Evolutionary conservation across 1,139 yeast species (phyloP).

Genomic region (Kurtzmaniella natalensis): DNA sequence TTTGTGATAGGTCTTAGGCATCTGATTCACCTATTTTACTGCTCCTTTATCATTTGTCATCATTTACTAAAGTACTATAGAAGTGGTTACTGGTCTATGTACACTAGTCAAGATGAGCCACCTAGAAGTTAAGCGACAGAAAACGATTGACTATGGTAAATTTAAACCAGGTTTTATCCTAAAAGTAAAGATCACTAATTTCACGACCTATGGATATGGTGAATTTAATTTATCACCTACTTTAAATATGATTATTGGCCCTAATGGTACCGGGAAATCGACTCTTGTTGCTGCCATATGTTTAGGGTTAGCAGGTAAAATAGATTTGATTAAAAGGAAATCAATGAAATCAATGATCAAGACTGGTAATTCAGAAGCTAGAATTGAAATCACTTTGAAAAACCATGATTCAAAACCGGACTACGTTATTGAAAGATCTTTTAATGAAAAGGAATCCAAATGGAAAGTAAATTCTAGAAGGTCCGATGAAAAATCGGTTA

Average conservation of each 20-base stretch:
- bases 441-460: conserved; percentile 43
- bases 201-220: conserved; percentile 77
- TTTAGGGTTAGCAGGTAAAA: conserved; percentile 80
- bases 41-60: too few relatives aligned
- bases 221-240: conserved; percentile 80
- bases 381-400: conserved; percentile 64
- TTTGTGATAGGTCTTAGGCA: too few relatives aligned
- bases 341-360: conserved; percentile 72
- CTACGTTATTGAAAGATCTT: conserved; percentile 32
- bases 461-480: conserved; percentile 56
- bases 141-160: conserved; percentile 7
- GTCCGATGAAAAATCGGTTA: conserved; percentile 44
- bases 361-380: conserved; percentile 55
- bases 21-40: too few relatives aligned
- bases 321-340: conserved; percentile 78
- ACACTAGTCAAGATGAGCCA: too few relatives aligned
- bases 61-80: too few relatives aligned
- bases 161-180: conserved; percentile 63
- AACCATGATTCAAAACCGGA: conserved; percentile 27
- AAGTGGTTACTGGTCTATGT: too few relatives aligned
- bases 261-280: conserved; percentile 95
- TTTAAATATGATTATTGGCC: conserved; percentile 91
- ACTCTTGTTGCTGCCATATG: conserved; percentile 94
- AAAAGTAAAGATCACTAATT: conserved; percentile 63
- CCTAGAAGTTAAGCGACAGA: conserved; percentile 2